Evolutionary conservation across 2,329 filamentous ascomycete genomes (phyloP).

Genomic region (Septoria petroselini): DNA sequence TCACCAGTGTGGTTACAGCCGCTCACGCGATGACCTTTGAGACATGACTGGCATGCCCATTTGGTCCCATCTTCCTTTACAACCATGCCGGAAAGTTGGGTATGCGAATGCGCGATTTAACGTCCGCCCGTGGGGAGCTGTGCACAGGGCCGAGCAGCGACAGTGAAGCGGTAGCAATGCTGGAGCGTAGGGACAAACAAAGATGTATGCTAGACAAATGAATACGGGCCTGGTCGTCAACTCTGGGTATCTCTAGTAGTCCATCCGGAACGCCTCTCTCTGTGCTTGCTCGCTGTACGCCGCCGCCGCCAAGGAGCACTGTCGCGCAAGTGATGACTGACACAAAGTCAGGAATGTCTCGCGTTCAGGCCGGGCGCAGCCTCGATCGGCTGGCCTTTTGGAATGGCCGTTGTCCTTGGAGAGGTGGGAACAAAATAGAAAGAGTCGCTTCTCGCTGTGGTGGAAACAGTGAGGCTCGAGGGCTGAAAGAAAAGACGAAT

Average conservation of each 20-base stretch:
- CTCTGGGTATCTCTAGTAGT: conserved; percentile 12
- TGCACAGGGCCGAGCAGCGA: neutral
- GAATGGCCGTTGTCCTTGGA: conserved; percentile 11
- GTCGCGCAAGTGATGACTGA: conserved; percentile 1
- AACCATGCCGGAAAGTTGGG: conserved; percentile 33
- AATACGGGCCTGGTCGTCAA: conserved; percentile 13
- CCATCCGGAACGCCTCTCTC: conserved; percentile 13
- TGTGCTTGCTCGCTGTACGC: conserved; percentile 5
- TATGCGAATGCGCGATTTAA: conserved; percentile 20
- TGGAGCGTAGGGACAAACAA: neutral
- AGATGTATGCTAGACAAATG: conserved; percentile 9
- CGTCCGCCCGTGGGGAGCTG: conserved; percentile 6
- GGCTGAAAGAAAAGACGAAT: conserved; percentile 2
- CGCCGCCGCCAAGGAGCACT: conserved; percentile 6
- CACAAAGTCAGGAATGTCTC: conserved; percentile 10
- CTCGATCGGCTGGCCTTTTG: conserved; percentile 13
- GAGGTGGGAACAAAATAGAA: conserved; percentile 10
- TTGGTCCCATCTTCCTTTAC: conserved; percentile 74
- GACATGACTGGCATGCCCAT: conserved; percentile 96
- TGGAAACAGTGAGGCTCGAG: neutral
- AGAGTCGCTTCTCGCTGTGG: conserved; percentile 7
- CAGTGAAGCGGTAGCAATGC: neutral
- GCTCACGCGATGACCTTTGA: conserved; percentile 97
- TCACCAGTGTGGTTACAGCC: conserved; percentile 94
- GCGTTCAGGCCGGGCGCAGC: conserved; percentile 15